Conservation (phyloP, 176 grass and related monocot species). For the Chrysopogon serrulatus region DNA sequence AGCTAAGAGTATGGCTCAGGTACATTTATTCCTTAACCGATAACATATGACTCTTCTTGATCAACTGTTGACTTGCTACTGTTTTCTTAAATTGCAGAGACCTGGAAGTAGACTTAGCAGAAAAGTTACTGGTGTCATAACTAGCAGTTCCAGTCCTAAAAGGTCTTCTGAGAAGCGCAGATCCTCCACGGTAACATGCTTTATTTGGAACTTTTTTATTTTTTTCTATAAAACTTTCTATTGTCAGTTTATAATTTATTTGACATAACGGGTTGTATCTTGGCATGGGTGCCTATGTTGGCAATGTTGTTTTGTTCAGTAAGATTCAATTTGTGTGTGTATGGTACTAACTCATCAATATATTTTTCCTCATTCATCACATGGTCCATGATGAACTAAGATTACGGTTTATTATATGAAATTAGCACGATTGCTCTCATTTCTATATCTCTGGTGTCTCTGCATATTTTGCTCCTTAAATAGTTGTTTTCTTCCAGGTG, state of each 20-base stretch:
- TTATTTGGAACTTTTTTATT: not conserved
- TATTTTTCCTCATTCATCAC: not conserved
- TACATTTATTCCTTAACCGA: conserved; percentile 24
- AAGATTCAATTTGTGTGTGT: not conserved
- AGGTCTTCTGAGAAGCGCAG: conserved; percentile 78
- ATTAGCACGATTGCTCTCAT: not conserved
- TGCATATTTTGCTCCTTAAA: not conserved
- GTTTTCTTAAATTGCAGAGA: conserved; percentile 49
- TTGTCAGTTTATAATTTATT: not conserved
- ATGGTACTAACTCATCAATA: not conserved
- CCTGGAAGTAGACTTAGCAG: conserved; percentile 61
- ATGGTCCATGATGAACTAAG: not conserved
- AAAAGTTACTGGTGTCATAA: conserved; percentile 58
- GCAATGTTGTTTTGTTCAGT: not conserved
- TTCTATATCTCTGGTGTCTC: not conserved
- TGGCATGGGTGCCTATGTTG: not conserved
- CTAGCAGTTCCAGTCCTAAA: conserved; percentile 61
- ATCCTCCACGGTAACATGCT: conserved; percentile 50
- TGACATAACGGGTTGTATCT: not conserved
- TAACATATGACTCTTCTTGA: not conserved
- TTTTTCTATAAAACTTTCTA: not conserved
- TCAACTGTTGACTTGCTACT: not conserved
- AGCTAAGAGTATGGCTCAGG: conserved; percentile 78
- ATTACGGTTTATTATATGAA: not conserved
- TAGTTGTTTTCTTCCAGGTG: not conserved